Percentiles rank a stretch among this genome's conserved stretches.
Conservation (phyloP, 768 basidiomycete species). For the Boletus rubropictus region DNA sequence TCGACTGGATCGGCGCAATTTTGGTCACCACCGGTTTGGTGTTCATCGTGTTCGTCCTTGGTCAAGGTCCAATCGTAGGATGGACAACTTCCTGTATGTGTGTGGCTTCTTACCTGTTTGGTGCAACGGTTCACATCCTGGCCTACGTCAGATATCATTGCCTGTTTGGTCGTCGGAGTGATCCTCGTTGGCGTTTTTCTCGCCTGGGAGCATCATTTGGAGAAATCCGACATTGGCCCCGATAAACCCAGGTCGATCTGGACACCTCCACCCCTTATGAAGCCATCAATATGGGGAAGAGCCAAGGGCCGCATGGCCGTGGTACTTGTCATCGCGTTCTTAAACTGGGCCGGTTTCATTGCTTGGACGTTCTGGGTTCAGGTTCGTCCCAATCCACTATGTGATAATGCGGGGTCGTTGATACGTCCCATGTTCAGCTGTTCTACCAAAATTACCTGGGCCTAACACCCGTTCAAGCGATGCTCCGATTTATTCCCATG, state of each 20-base stretch:
- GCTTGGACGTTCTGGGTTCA: constrained; percentile 50
- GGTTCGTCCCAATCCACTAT: constrained; percentile 18
- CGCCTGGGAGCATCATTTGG: constrained; percentile 61
- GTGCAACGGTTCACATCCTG: constrained; percentile 19
- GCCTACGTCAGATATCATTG: constrained; percentile 55
- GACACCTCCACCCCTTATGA: constrained; percentile 61
- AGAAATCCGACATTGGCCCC: constrained; percentile 23
- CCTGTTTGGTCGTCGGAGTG: constrained; percentile 56
- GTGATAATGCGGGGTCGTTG: background rate
- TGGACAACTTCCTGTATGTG: constrained; percentile 56
- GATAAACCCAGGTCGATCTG: constrained; percentile 23
- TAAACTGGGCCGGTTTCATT: constrained; percentile 56
- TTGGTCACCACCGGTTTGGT: constrained; percentile 62
- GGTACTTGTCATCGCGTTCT: constrained; percentile 57
- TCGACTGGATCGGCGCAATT: constrained; percentile 76
- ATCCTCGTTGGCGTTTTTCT: constrained; percentile 52
- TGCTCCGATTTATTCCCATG: constrained; percentile 68
- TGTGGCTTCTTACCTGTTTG: background rate
- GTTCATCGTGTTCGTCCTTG: constrained; percentile 67
- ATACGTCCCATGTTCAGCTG: constrained; percentile 34
- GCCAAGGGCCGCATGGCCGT: constrained; percentile 56
- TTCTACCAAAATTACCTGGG: constrained; percentile 65
- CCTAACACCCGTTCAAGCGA: constrained; percentile 52
- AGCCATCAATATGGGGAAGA: constrained; percentile 56
- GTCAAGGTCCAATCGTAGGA: constrained; percentile 57